Conservation (phyloP, 148 eudicot genomes). For the Fagopyrum esculentum region DNA sequence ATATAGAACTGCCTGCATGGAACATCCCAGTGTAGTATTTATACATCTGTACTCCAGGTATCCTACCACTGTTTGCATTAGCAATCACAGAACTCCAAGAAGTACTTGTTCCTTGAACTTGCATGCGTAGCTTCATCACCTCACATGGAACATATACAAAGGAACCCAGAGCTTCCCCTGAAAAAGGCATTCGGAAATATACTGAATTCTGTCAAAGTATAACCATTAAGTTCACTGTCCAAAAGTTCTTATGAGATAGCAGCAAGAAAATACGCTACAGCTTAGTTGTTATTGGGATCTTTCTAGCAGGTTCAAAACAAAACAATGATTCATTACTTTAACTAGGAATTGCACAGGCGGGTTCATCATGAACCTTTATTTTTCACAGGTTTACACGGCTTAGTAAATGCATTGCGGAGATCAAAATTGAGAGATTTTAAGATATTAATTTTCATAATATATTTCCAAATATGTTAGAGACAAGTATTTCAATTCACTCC, state of each 20-base stretch:
- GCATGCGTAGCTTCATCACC: conserved; percentile 97
- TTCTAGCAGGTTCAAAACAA: too few relatives aligned
- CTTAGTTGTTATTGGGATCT: too few relatives aligned
- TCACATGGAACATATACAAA: conserved; percentile 91
- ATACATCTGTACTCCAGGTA: conserved; percentile 59
- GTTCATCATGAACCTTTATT: too few relatives aligned
- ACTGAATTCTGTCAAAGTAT: not conserved
- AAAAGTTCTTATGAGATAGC: too few relatives aligned
- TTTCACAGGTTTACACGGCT: too few relatives aligned
- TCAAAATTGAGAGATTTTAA: not conserved
- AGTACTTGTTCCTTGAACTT: conserved; percentile 72
- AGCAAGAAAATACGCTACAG: too few relatives aligned
- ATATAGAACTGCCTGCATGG: conserved; percentile 86
- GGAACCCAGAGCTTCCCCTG: conserved; percentile 93
- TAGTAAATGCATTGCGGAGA: too few relatives aligned
- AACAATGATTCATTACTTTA: not conserved
- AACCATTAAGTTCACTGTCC: not conserved
- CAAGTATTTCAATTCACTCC: not conserved
- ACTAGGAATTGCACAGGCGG: not conserved
- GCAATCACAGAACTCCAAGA: conserved; percentile 67
- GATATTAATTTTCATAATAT: not conserved
- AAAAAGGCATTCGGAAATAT: conserved; percentile 14
- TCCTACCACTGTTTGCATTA: conserved; percentile 34
- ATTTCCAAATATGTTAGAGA: too few relatives aligned
- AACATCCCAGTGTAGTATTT: conserved; percentile 85